Evolutionary conservation across 2,329 filamentous ascomycete genomes (phyloP).

Genomic region (Aschersonia sp.): DNA sequence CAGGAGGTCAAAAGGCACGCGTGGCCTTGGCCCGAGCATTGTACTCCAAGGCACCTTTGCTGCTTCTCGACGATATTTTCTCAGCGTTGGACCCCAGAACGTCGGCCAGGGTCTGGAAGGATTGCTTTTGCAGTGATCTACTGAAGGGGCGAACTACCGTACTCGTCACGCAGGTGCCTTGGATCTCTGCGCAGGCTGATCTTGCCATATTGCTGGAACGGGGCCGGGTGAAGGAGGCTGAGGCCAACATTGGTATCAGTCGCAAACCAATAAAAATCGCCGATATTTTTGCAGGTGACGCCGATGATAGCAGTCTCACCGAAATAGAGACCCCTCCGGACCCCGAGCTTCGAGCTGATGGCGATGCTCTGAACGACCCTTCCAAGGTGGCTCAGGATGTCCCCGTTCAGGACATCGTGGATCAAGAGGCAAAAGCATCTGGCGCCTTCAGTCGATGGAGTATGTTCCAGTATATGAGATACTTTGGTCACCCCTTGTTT

Average conservation of each 20-base stretch:
- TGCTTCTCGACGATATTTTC: constrained; percentile 45
- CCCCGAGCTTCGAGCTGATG: constrained; percentile 13
- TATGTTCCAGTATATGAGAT: constrained; percentile 36
- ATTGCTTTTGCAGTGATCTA: constrained; percentile 41
- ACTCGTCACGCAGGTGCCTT: constrained; percentile 40
- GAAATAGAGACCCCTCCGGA: constrained; percentile 13
- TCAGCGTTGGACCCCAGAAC: constrained; percentile 46
- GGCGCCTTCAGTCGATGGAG: constrained; percentile 27
- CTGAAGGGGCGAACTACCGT: constrained; percentile 38
- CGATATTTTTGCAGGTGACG: constrained; percentile 19
- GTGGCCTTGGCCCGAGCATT: constrained; percentile 41
- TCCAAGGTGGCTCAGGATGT: constrained; percentile 21
- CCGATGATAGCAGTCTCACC: constrained; percentile 16
- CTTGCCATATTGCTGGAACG: constrained; percentile 30
- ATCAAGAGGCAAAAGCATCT: constrained; percentile 31
- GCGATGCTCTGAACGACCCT: constrained; percentile 14
- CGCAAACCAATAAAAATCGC: constrained; percentile 29
- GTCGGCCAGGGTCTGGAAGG: constrained; percentile 37
- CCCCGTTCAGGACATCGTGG: constrained; percentile 25
- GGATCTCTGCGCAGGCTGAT: constrained; percentile 36
- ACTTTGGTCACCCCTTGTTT: constrained; percentile 32
- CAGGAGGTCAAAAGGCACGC: constrained; percentile 40
- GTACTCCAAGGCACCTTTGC: constrained; percentile 38
- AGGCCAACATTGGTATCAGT: constrained; percentile 29
- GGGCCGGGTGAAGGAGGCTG: constrained; percentile 23